A percentile compares a stretch with the other conserved stretches of the same genome.
phyloP scores from a whole-genome alignment of 2,329 filamentous ascomycete genomes.

The Dendrostoma leiphaemia region DNA sequence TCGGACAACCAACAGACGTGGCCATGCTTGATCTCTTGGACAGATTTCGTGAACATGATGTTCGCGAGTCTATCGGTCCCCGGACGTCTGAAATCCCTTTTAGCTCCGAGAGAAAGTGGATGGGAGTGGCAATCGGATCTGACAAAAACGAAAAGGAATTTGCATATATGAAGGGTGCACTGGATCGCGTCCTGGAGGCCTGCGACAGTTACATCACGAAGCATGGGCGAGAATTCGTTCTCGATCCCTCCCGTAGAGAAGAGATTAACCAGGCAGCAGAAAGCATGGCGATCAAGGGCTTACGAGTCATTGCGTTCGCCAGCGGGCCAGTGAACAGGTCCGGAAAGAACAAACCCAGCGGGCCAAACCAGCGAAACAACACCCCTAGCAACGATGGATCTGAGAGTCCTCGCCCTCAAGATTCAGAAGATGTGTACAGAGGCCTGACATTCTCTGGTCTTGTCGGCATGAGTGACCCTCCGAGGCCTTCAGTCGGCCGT shows the following conservation, averaged over 20 bases:
- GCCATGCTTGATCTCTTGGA: slow-evolving; percentile 95
- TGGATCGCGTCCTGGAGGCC: slow-evolving; percentile 80
- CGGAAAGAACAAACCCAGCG: slow-evolving; percentile 38
- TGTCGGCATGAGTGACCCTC: slow-evolving; percentile 97
- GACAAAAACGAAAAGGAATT: slow-evolving; percentile 68
- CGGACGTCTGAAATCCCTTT: slow-evolving; percentile 87
- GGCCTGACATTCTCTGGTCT: slow-evolving; percentile 87
- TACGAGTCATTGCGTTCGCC: slow-evolving; percentile 89
- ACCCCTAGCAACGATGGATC: slow-evolving; percentile 45
- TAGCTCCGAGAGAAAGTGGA: slow-evolving; percentile 98
- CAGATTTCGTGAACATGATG: slow-evolving; percentile 85
- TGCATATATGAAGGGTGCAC: slow-evolving; percentile 92
- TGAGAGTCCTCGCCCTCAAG: slow-evolving; percentile 41
- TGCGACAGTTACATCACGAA: slow-evolving; percentile 89
- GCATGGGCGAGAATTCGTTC: slow-evolving; percentile 80
- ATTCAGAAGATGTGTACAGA: slow-evolving; percentile 70
- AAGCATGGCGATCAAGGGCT: slow-evolving; percentile 81
- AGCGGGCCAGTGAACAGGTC: slow-evolving; percentile 67
- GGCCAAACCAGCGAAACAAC: slow-evolving; percentile 44
- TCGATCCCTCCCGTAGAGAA: slow-evolving; percentile 73
- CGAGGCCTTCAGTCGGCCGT: slow-evolving; percentile 82
- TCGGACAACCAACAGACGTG: slow-evolving; percentile 94
- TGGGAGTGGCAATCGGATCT: slow-evolving; percentile 84
- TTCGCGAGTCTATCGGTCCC: slow-evolving; percentile 79
- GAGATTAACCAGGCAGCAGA: slow-evolving; percentile 79